Evolutionary conservation across 2,329 filamentous ascomycete genomes (phyloP).

Genomic region (Scedosporium apiospermum): DNA sequence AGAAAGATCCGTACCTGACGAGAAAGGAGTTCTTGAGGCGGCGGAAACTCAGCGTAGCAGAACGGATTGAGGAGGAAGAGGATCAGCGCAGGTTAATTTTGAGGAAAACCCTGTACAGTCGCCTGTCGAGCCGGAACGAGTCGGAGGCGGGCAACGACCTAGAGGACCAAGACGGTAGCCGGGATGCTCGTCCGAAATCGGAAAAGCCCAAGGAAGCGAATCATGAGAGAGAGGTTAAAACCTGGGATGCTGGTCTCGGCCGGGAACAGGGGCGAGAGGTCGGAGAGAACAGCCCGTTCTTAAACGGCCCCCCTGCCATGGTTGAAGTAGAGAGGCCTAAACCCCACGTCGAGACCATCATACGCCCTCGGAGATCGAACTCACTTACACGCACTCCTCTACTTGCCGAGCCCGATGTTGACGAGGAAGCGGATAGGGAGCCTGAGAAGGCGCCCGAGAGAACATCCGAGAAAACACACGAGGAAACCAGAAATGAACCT

Average conservation of each 20-base stretch:
- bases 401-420: background rate
- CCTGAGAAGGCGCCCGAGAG: background rate
- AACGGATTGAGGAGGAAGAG: conserved; percentile 20
- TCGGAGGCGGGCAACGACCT: background rate
- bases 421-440: background rate
- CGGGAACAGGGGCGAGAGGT: background rate
- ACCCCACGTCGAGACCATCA: background rate
- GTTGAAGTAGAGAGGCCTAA: background rate
- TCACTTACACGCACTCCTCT: conserved; percentile 1
- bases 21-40: conserved; percentile 13
- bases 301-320: background rate
- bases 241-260: background rate
- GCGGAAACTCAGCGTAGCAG: conserved; percentile 17
- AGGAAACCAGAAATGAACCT: background rate
- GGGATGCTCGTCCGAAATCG: background rate
- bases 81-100: conserved; percentile 23
- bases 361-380: background rate
- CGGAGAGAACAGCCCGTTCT: background rate
- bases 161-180: background rate
- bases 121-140: background rate
- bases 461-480: background rate
- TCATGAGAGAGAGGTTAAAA: background rate
- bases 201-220: background rate
- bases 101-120: conserved; percentile 21
- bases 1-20: conserved; percentile 16